Base-by-base conservation (phyloP, 805 yeast genomes). In the Lipomyces yamanashiensis region DNA sequence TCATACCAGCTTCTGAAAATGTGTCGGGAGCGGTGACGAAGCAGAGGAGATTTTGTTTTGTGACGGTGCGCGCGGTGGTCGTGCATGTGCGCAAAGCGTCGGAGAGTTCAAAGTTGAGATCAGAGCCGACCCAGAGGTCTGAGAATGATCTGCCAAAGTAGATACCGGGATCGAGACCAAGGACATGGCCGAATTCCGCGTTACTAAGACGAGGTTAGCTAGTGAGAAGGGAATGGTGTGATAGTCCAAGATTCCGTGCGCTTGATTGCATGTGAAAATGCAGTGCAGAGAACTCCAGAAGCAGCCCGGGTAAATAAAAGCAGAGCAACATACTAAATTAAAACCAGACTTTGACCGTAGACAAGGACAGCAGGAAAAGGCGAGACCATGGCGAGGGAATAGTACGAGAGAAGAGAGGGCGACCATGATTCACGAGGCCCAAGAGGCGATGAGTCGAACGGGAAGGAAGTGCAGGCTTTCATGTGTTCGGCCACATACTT, bases 301-400 rank as follows among this genome's bases (percentile, higher is more conserved):
- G n/a, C n/a, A 51, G 47, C n/a, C n/a, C 36, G 7, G 10, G 34
- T 37, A 28, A 21, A 17, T 7, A 7, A 9, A 12, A 33, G 40
- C 21, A 41, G 23, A 7, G 36, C 34, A 34, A 56, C 68, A 2
- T 63, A 63, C 67, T 54, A 65, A 15, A 63, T 34, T 33, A 63
- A 40, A 12, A 55, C 51, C 13, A 54, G 54, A 13, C 60, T 58
- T 9, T 61, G 64, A 2, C 67, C 67, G 28, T 63, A 65, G 51
- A 60, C 54, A 10, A 65, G 64, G 28, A 63, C 13, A 6, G 66
- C 63, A 0, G 68, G 67, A 21, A 59, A 62, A 7, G 68, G 63
- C 39, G 61, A 51, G 8, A 56, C 52, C 62, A 61, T 39, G 21
- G 58, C 56, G 50, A 64, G 45, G 17, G 58, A 34, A 41, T 55